phyloP scores from a whole-genome alignment of 176 grass and related monocot species.

The Rhynchospora pubera region DNA sequence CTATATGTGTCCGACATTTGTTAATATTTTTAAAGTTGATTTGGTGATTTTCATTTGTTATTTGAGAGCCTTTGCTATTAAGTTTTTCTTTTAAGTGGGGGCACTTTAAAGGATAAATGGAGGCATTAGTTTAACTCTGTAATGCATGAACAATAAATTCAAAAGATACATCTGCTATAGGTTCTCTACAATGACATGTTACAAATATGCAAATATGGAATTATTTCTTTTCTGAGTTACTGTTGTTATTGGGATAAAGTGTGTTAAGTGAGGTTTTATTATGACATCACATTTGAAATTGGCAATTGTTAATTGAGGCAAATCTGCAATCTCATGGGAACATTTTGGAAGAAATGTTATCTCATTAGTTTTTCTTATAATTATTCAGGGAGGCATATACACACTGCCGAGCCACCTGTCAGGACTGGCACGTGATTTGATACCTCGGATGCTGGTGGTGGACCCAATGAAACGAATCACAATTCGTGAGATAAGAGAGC shows the following conservation, averaged over 20 bases:
- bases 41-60: too few relatives aligned
- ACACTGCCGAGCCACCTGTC: slow-evolving; percentile 79
- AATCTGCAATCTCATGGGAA: not conserved
- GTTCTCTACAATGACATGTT: not conserved
- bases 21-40: too few relatives aligned
- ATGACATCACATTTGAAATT: not conserved
- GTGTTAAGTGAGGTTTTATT: not conserved
- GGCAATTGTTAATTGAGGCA: not conserved
- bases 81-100: too few relatives aligned
- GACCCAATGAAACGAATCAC: slow-evolving; percentile 85
- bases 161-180: not conserved
- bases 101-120: too few relatives aligned
- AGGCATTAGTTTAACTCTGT: too few relatives aligned
- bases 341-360: slow-evolving; percentile 9
- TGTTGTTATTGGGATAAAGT: not conserved
- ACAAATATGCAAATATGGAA: not conserved
- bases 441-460: slow-evolving; percentile 75
- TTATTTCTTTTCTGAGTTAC: not conserved
- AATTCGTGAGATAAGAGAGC: slow-evolving; percentile 71
- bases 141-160: too few relatives aligned
- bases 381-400: slow-evolving; percentile 75
- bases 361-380: slow-evolving; percentile 7
- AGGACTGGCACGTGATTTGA: slow-evolving; percentile 59
- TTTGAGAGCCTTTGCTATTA: too few relatives aligned
- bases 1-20: too few relatives aligned